A percentile compares a stretch with the other conserved stretches of the same genome.
These are phyloP conservation scores for Halenospora varia DNA, from an alignment of 495 filamentous ascomycete genomes.

Conservation along the genomic window DNA sequence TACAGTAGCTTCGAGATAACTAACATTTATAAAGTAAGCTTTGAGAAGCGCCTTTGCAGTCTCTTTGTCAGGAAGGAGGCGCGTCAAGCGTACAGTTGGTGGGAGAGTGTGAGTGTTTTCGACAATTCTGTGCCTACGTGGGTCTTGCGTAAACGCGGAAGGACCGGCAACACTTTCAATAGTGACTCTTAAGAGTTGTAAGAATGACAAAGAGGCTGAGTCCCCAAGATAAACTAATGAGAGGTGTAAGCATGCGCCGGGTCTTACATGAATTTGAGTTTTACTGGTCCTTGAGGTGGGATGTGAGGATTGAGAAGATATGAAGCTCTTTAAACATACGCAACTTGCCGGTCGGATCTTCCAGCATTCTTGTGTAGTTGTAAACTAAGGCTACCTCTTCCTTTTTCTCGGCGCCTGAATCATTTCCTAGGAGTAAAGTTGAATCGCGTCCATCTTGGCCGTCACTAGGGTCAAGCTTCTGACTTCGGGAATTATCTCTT, in stretches of 20 bases:
- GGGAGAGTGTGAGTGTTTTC: constrained; percentile 54
- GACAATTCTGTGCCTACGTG: constrained; percentile 62
- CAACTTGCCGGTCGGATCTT: constrained; percentile 52
- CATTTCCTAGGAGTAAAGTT: background rate
- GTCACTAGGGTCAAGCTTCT: too few species aligned
- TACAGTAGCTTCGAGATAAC: constrained; percentile 9
- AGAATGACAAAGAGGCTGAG: constrained; percentile 65
- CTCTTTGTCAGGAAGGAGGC: constrained; percentile 49
- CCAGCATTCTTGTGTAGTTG: constrained; percentile 53
- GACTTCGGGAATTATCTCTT: too few species aligned
- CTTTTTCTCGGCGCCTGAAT: background rate
- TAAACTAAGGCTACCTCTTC: constrained; percentile 58
- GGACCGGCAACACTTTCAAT: constrained; percentile 61
- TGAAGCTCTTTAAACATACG: constrained; percentile 35
- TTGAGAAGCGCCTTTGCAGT: constrained; percentile 51
- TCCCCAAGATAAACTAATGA: constrained; percentile 64
- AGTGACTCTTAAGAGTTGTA: constrained; percentile 69
- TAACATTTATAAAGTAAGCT: constrained; percentile 57
- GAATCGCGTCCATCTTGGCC: too few species aligned
- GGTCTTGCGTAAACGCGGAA: constrained; percentile 66
- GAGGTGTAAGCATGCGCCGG: background rate
- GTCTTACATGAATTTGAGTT: too few species aligned
- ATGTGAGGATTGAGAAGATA: too few species aligned
- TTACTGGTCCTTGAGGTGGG: too few species aligned
- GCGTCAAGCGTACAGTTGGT: constrained; percentile 17